Base-by-base conservation (phyloP, 805 yeast species). In the Alloascoidea hylecoeti region DNA sequence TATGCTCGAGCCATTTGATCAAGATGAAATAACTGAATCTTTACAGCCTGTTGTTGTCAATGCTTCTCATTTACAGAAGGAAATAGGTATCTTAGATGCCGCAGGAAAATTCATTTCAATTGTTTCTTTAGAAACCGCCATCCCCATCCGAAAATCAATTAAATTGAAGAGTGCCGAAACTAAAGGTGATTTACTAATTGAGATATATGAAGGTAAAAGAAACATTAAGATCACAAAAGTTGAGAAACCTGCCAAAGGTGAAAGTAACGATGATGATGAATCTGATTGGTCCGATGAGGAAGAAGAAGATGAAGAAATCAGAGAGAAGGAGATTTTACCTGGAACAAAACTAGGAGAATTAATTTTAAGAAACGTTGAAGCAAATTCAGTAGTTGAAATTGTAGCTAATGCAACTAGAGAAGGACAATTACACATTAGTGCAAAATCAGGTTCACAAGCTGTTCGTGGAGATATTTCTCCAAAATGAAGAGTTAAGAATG, bases 271-370 rank as follows among this genome's bases (percentile, higher is more conserved):
- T 27, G 69, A 64, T 34, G 70, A 64, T 39, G 68, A 63, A 49
- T 57, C 60, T 39, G 70, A 65, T 51, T 64, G 68, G 60, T 60
- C 66, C 28, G 61, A 57, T 43, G 67, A 60, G 43, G 95, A 85
- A 50, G 94, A 83, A 47, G 96, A 88, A 65, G 96, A 95, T 47
- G 96, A 88, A 60, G 68, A 84, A 54, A 63, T 74, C 46, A 78
- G 75, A 61, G 82, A 75, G 63, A 79, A 79, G 46, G 76, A 75
- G 35, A 76, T 75, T 66, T 71, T 71, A 52, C 72, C 86, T 45
- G 84, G 85, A 46, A 68, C 73, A 38, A 70, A 74, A 50, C 68
- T 92, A 50, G 94, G 86, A 46, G 83, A 82, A 55, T 64, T 86
- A 48, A 79, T 78, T 38, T 65, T 88, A 44, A 73, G 77, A 57